Percentiles rank a stretch among this genome's conserved stretches.
These are phyloP conservation scores for Boletus pseudopeckii DNA, from an alignment of 768 basidiomycete genomes.

Conservation along the genomic window DNA sequence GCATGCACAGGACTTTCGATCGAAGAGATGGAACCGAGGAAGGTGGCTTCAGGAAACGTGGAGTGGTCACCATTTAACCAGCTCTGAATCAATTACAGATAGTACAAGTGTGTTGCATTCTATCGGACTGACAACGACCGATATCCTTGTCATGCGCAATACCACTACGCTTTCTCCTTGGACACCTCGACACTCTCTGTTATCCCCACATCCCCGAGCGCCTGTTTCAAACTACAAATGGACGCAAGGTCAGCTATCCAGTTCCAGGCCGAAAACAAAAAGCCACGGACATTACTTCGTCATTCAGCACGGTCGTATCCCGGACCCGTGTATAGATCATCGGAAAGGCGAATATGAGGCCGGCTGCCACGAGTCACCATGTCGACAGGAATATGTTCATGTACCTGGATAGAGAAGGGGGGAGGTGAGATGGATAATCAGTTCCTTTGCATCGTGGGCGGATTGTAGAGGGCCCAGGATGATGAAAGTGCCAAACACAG, in stretches of 20 bases:
- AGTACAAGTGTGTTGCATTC: background rate
- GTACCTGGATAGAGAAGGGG: constrained; percentile 32
- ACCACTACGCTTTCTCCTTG: background rate
- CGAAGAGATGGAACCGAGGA: no score
- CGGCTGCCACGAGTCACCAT: constrained; percentile 62
- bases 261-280: background rate
- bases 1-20: no score
- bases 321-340: constrained; percentile 69
- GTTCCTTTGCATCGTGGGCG: background rate
- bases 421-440: background rate
- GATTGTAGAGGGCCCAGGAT: background rate
- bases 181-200: background rate
- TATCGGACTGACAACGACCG: no score
- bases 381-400: constrained; percentile 73
- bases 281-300: constrained; percentile 50
- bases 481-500: background rate
- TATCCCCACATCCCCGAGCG: background rate
- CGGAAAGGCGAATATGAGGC: constrained; percentile 62
- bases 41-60: background rate
- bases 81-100: background rate
- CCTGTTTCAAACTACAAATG: constrained; percentile 3
- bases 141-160: background rate
- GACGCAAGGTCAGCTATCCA: background rate
- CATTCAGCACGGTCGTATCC: constrained; percentile 50
- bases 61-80: background rate